A percentile compares a stretch with the other conserved stretches of the same genome.
phyloP scores from a whole-genome alignment of 1,284 basidiomycete genomes.

The Bjerkandera adusta region DNA sequence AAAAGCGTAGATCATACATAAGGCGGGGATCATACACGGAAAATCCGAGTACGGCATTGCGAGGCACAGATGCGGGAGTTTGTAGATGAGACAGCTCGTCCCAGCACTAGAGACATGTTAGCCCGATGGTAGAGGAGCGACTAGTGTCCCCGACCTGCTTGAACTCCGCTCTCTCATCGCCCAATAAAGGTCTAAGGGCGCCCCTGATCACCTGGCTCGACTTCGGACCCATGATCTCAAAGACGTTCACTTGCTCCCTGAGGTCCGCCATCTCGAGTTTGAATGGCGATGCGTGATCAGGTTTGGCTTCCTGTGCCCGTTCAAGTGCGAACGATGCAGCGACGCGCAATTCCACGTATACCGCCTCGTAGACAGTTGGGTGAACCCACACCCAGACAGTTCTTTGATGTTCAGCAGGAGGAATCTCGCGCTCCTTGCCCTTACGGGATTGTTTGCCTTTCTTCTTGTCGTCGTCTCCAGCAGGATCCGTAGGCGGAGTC shows the following conservation, averaged over 20 bases:
- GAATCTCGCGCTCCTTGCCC: conserved; percentile 17
- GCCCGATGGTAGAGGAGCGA: background rate
- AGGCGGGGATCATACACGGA: conserved; percentile 80
- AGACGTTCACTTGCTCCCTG: conserved; percentile 68
- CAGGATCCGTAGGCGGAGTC: conserved; percentile 23
- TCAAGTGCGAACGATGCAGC: conserved; percentile 52
- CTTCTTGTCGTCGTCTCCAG: conserved; percentile 23
- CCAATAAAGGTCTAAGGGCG: conserved; percentile 56
- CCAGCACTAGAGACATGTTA: conserved; percentile 61
- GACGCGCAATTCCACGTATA: conserved; percentile 48
- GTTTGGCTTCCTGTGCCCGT: conserved; percentile 31
- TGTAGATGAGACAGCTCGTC: conserved; percentile 55
- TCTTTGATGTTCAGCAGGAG: conserved; percentile 27
- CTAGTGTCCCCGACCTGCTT: conserved; percentile 60
- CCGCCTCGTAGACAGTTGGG: conserved; percentile 64
- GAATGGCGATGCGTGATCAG: conserved; percentile 29
- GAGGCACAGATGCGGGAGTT: conserved; percentile 63
- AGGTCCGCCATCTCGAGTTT: conserved; percentile 69
- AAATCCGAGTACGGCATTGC: conserved; percentile 75
- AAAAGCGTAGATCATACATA: conserved; percentile 39
- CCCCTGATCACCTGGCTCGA: conserved; percentile 78
- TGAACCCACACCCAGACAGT: conserved; percentile 78
- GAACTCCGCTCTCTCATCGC: conserved; percentile 56
- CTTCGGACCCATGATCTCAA: conserved; percentile 86
- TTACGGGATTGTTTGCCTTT: conserved; percentile 19